Conservation (phyloP, 495 filamentous ascomycete species). For the Talaromyces nanjingensis region DNA sequence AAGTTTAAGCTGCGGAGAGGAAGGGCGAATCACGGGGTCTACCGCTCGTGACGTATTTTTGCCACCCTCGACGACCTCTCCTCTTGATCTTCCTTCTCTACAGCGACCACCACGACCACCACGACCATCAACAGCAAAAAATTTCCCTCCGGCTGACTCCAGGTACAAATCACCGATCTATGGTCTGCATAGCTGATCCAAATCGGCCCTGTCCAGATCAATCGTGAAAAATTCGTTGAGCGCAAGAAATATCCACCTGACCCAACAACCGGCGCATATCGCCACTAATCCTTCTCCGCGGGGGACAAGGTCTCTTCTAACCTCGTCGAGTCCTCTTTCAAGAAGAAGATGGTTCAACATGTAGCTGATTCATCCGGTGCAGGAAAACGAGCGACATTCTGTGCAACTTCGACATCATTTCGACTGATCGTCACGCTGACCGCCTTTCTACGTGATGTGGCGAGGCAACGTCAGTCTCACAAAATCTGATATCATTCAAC, state of each 20-base stretch:
- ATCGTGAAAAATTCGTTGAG: not conserved
- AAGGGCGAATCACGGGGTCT: not conserved
- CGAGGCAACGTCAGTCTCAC: conserved; percentile 2
- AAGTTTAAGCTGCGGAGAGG: not conserved
- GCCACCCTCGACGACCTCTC: not conserved
- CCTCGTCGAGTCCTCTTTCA: not conserved
- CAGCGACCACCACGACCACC: not conserved
- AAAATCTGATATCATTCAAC: not conserved
- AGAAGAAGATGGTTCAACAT: not conserved
- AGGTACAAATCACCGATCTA: not conserved
- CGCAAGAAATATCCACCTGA: not conserved
- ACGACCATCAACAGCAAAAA: not conserved
- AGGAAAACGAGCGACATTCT: not conserved
- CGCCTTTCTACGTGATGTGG: not conserved
- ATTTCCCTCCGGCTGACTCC: not conserved
- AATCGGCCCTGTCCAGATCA: not conserved
- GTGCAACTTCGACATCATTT: not conserved
- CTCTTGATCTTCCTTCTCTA: not conserved
- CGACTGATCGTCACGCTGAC: not conserved
- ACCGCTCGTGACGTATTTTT: not conserved
- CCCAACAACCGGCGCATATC: not conserved
- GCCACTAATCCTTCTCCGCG: not conserved
- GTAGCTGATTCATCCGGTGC: not conserved
- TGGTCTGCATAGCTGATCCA: not conserved
- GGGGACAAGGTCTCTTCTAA: not conserved